These are phyloP conservation scores for Lepidium didymum DNA, from an alignment of 345 rosid species.

Conservation along the genomic window DNA sequence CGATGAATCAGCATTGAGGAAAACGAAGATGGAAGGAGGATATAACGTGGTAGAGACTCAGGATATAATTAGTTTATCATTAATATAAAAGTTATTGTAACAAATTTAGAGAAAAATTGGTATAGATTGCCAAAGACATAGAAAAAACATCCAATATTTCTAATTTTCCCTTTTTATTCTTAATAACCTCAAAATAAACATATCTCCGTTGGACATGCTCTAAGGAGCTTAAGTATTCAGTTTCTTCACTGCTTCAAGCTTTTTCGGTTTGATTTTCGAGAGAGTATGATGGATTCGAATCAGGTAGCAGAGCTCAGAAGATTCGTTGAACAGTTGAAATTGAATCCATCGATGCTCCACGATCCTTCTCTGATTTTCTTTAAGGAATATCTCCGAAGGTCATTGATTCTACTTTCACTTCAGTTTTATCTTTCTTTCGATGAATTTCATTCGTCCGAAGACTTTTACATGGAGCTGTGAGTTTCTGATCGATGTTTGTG, in stretches of 20 bases:
- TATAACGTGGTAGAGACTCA: too few species aligned
- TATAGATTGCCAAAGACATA: too few species aligned
- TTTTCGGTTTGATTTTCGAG: background rate
- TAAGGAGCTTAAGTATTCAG: background rate
- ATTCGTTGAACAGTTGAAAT: conserved; percentile 46
- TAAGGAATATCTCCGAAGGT: conserved; percentile 65
- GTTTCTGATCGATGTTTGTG: conserved; percentile 11
- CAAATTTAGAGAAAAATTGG: too few species aligned
- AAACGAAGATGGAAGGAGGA: too few species aligned
- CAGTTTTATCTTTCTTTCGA: background rate
- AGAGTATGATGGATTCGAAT: conserved; percentile 39
- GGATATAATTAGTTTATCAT: too few species aligned
- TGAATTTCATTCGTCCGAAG: background rate
- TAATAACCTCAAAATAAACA: too few species aligned
- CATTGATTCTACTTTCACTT: background rate
- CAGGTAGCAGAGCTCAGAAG: conserved; percentile 38
- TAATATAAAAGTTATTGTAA: too few species aligned
- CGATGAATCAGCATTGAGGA: too few species aligned
- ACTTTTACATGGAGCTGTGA: background rate
- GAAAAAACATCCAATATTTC: too few species aligned
- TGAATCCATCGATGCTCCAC: conserved; percentile 56
- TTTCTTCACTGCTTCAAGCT: background rate
- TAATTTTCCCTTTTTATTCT: too few species aligned
- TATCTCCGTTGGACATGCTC: too few species aligned
- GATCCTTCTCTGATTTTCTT: conserved; percentile 60